phyloP scores from a whole-genome alignment of 495 filamentous ascomycete genomes.

The Staphylotrichum tortipilum region DNA sequence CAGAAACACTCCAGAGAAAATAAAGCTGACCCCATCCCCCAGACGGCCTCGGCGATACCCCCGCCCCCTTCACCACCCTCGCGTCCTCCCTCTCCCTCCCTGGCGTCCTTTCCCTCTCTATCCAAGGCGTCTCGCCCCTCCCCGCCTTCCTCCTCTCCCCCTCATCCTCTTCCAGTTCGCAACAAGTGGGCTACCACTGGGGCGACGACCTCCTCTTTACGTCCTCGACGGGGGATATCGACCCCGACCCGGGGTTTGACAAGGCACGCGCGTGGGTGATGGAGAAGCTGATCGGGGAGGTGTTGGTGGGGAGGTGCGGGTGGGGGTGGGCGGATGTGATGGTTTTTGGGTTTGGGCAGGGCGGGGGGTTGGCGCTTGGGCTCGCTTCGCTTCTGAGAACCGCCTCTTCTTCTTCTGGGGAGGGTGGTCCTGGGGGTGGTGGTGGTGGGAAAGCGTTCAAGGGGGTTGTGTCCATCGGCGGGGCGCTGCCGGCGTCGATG shows the following conservation, averaged over 20 bases:
- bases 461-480: conserved; percentile 75
- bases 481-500: conserved; percentile 51
- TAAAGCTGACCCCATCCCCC: too few species aligned
- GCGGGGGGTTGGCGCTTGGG: conserved; percentile 68
- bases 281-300: conserved; percentile 49
- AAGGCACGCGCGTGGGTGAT: conserved; percentile 43
- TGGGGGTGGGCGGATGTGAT: conserved; percentile 62
- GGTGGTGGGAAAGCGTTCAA: conserved; percentile 22
- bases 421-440: conserved; percentile 20
- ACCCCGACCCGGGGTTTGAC: conserved; percentile 71
- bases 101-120: conserved; percentile 65
- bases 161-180: conserved; percentile 6
- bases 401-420: too few species aligned
- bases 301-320: conserved; percentile 58
- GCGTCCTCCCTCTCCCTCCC: conserved; percentile 67
- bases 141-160: conserved; percentile 46
- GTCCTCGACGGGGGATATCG: conserved; percentile 51
- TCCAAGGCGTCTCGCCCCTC: conserved; percentile 65
- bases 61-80: conserved; percentile 60
- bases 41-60: conserved; percentile 82
- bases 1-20: too few species aligned
- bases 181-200: conserved; percentile 60
- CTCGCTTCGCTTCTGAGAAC: too few species aligned
- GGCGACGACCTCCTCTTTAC: conserved; percentile 78
- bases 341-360: conserved; percentile 81